Conservation (phyloP, 2,329 filamentous ascomycete genomes). For the Hortaea werneckii region DNA sequence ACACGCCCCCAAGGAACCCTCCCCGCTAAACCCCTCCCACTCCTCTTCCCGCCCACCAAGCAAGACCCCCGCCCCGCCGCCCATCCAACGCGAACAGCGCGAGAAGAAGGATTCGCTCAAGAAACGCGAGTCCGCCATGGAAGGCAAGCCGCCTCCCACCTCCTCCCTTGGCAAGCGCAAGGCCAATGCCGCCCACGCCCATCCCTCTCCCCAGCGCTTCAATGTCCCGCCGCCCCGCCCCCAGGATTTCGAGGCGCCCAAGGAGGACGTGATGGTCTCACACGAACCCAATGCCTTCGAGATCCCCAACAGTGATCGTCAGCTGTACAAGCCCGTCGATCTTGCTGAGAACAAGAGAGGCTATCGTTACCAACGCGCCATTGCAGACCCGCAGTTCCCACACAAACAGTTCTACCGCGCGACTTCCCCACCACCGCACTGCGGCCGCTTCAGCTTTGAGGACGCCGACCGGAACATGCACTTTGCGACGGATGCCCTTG, state of each 20-base stretch:
- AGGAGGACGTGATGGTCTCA: constrained; percentile 36
- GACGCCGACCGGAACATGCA: constrained; percentile 79
- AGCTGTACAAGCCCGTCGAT: constrained; percentile 40
- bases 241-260: constrained; percentile 40
- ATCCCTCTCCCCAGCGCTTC: constrained; percentile 41
- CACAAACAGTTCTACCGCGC: constrained; percentile 82
- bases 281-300: constrained; percentile 37
- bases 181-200: constrained; percentile 24
- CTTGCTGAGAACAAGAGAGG: constrained; percentile 56
- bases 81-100: constrained; percentile 39
- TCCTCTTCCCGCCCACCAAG: constrained; percentile 13
- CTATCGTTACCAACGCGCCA: constrained; percentile 83
- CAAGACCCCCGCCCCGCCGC: constrained; percentile 30
- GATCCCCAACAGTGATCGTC: constrained; percentile 28
- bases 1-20: constrained; percentile 60
- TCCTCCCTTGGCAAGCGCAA: constrained; percentile 25
- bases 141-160: constrained; percentile 25
- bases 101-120: constrained; percentile 43
- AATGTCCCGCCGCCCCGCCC: constrained; percentile 38
- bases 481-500: constrained; percentile 58
- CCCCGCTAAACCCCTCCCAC: constrained; percentile 61
- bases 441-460: constrained; percentile 81
- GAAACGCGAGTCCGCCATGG: constrained; percentile 36
- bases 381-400: constrained; percentile 78
- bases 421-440: constrained; percentile 75